Evolutionary conservation across 2,329 filamentous ascomycete genomes (phyloP), one percentile per base, ranked within the genome.

Genomic region (Aspergillus viridinutans): DNA sequence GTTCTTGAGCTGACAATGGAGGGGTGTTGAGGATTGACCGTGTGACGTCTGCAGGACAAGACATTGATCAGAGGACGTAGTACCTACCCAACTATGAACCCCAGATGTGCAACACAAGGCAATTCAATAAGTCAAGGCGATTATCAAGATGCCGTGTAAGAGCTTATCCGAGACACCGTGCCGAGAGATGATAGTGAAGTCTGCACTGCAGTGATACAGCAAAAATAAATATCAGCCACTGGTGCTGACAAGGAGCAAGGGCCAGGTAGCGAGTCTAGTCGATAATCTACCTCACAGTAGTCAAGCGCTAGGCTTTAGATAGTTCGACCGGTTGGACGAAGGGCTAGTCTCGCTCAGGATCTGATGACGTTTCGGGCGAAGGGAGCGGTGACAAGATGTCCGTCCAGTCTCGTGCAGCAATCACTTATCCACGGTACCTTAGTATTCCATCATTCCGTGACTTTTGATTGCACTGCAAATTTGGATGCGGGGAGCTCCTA

Each of bases 361-460:
- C 29, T 50, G 55, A 67, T 68, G 68, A 70, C 66, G 66, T 68
- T 61, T 69, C 68, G 68, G 68, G 55, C 66, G 68, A 70, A 70
- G 59, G 68, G 67, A 69, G 57, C 54, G 51, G 54, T 49, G 59
- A 47, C 29, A 4, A 32, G 12, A 32, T 32, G 29, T 3, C 29
- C 12, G 29, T 12, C 29, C 29, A 14, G 29, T 32, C 29, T 32
- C 4, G 29, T 32, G 10, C 10, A 12, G 29, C 29, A 14, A 14
- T 14, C 29, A 32, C 9, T 14, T 32, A 32, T 32, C 29, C 29
- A 32, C 10, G 29, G 29, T 32, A n/a, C n/a, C n/a, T n/a, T n/a
- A 32, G 29, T 35, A 17, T 35, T 35, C 32, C 29, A 32, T 17
- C 6, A 42, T 40, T n/a, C 28, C 29, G 20, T 26, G 8, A 4